Evolutionary conservation across 2,329 filamentous ascomycete genomes (phyloP), one percentile per base, ranked within the genome.

Genomic region (Pseudopithomyces chartarum): DNA sequence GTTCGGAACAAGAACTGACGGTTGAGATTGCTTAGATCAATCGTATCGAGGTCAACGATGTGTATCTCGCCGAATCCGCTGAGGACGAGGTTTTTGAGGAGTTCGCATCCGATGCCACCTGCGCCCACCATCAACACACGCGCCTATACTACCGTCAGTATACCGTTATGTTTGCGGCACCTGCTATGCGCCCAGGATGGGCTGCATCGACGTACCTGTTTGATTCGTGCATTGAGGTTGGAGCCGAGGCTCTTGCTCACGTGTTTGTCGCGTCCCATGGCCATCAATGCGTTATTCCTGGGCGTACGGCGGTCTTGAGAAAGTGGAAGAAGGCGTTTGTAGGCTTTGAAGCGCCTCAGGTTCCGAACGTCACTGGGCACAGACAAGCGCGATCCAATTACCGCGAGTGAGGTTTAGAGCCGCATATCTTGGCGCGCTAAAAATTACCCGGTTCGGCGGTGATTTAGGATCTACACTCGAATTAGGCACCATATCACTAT

Each of bases 11-110:
- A 87, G 70, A 99, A 99, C 76, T 99, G 95, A 54, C 95, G 90
- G 69, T 99, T 99, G 49, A 99, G 84, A 73, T 99, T 99, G 79
- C 92, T 97, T 20, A 99, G 84, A 73, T 99, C 95, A 79, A 99
- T 98, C 1, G 95, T 99, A 76, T 99, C 95, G 58, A 99, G 90
- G 76, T 99, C 95, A 65, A 99, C 92, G 44, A 98, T 89, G 76
- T 97, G 91, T 49, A 98, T 88, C 78, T 97, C 90, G 63, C 92
- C 92, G 67, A 97, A 99, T 64, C 94, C 93, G 42, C 88, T 90
- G 47, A 97, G 87, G 43, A 94, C 92, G 55, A 99, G 87, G 76
- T 98, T 97, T 82, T 99, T 99, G 62, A 99, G 86, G 7, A 99
- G 84, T 79, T 99, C 95, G 79, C 95, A 99, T 67, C 95, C 95